Base-by-base conservation (phyloP, 495 filamentous ascomycete genomes). In the Aspergillus nidulans region DNA sequence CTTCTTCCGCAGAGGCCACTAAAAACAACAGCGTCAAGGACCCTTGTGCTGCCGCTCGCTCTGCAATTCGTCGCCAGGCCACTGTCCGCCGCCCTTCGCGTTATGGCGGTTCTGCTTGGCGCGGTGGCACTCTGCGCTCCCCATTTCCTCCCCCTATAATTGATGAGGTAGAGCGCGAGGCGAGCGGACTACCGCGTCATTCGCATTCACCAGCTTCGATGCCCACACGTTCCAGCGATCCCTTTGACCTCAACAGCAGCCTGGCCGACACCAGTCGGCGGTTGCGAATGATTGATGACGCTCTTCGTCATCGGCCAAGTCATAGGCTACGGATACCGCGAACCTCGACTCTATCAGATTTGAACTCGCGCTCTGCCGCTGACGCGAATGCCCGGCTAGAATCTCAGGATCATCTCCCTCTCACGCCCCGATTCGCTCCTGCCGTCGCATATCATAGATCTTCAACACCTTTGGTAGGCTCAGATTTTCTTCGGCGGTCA, bases 61-160 rank as follows among this genome's bases (percentile, higher is more conserved):
- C 89, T 21, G 65, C 85, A 6, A 95, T 95, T 58, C 84, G 89
- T 52, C 82, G 85, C 61, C 72, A 77, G 63, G 56, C 69, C 54
- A 67, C 69, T 47, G 61, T 76, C 52, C 78, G 78, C 13, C 68
- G 69, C 34, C 57, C 66, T 19, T 66, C 65, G 44, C 69, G 66
- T 55, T 63, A 71, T 56, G 46, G 42, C 51, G 52, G 49, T 36
- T 64, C 63, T 34, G 66, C 64, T 23, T 59, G 64, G 53, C 73
- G 71, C 50, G 66, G 69, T 34, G 59, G 59, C 42, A 65, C 63
- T 19, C 53, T 69, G 34, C 54, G 70, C 43, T 62, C 68, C 19
- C 63, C 64, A 1, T 69, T 72, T 43, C 67, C 69, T 46, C 66
- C 66, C n/a, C 66, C 78, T 32, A 52, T 77, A 50, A 30, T 70